Conservation (phyloP, 345 rosid genomes). For the Tarenaya hassleriana region DNA sequence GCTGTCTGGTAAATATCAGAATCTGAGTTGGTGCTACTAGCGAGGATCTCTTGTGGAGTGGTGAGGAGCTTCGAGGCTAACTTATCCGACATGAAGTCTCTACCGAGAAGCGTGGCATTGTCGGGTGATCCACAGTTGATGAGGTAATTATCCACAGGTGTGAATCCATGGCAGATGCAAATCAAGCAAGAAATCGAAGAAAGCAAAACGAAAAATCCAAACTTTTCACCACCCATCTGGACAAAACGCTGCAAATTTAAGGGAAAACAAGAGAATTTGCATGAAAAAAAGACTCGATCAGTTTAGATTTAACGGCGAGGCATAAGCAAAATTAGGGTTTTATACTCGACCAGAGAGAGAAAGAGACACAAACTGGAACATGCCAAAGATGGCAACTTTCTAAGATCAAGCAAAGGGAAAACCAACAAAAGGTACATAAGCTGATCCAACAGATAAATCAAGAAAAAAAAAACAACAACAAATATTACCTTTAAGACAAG, state of each 20-base stretch:
- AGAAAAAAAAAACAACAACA: slow-evolving; percentile 1
- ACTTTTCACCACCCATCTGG: slow-evolving; percentile 36
- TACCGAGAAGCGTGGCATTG: slow-evolving; percentile 42
- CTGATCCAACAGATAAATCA: slow-evolving; percentile 8
- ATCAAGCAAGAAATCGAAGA: slow-evolving; percentile 34
- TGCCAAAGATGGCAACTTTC: slow-evolving; percentile 12
- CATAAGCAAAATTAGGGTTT: not conserved
- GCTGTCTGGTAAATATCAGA: slow-evolving; percentile 69
- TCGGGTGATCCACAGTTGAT: slow-evolving; percentile 73
- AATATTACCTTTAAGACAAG: slow-evolving; percentile 18
- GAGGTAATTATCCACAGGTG: too few species aligned
- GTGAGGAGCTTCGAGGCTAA: slow-evolving; percentile 47
- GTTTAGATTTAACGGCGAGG: slow-evolving; percentile 8
- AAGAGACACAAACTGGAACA: too few species aligned
- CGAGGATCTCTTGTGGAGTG: slow-evolving; percentile 38
- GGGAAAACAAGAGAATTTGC: too few species aligned
- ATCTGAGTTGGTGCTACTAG: slow-evolving; percentile 32
- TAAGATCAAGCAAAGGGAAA: too few species aligned
- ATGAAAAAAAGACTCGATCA: not conserved
- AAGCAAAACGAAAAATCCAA: slow-evolving; percentile 33
- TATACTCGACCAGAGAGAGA: too few species aligned
- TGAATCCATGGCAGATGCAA: slow-evolving; percentile 50
- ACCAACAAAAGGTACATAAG: not conserved
- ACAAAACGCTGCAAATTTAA: slow-evolving; percentile 22
- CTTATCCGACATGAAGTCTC: slow-evolving; percentile 58